Evolutionary conservation across 2,329 filamentous ascomycete genomes (phyloP).

Genomic region (Lasiodiplodia theobromae): DNA sequence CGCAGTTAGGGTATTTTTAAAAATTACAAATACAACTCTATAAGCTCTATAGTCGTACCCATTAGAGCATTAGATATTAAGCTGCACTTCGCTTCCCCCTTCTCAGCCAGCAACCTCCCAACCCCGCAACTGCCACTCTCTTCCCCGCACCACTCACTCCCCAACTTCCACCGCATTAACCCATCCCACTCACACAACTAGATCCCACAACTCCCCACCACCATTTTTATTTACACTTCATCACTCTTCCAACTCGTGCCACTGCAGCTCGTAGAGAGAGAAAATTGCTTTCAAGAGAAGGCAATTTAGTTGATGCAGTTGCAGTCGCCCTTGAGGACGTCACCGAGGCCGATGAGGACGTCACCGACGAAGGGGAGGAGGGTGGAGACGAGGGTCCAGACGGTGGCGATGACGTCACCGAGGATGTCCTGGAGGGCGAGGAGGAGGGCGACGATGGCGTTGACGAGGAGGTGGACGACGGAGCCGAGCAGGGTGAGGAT

Average conservation of each 20-base stretch:
- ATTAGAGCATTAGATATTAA: constrained; percentile 28
- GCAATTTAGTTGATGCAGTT: constrained; percentile 27
- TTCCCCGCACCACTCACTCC: not conserved
- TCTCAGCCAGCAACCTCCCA: not conserved
- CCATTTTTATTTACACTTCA: not conserved
- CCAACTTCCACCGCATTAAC: not conserved
- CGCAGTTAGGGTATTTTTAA: constrained; percentile 24
- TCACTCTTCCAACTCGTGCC: not conserved
- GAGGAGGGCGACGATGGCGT: constrained; percentile 30
- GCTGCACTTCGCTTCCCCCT: constrained; percentile 12
- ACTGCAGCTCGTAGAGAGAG: not conserved
- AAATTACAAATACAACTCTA: constrained; percentile 28
- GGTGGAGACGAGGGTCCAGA: constrained; percentile 27
- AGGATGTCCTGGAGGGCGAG: constrained; percentile 26
- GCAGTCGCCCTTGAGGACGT: constrained; percentile 30
- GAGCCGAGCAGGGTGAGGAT: constrained; percentile 29
- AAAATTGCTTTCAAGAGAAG: not conserved
- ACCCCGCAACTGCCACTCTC: not conserved
- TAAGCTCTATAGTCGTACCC: constrained; percentile 19
- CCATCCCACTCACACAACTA: not conserved
- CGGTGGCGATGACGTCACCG: constrained; percentile 28
- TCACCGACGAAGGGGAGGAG: constrained; percentile 30
- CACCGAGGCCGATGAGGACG: constrained; percentile 31
- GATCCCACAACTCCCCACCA: not conserved
- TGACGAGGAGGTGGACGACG: constrained; percentile 30